Evolutionary conservation across 257 asterid species (phyloP).

Genomic region (Coffea eugenioides): DNA sequence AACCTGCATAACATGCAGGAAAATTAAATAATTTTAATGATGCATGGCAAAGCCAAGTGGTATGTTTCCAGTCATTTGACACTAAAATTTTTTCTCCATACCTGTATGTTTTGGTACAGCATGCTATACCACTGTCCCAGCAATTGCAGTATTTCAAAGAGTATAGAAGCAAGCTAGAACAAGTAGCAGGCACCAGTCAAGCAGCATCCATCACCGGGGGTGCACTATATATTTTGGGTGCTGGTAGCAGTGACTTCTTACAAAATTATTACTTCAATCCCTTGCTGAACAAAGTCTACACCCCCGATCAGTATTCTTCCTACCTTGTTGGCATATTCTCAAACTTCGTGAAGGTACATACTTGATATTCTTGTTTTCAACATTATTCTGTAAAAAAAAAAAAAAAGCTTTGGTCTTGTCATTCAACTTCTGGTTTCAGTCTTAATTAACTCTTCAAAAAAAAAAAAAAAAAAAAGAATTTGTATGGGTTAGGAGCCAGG

Average conservation of each 20-base stretch:
- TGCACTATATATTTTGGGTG: conserved; percentile 59
- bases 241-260: conserved; percentile 81
- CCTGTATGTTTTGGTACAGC: conserved; percentile 41
- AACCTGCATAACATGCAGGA: not conserved
- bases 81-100: too few relatives aligned
- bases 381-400: too few relatives aligned
- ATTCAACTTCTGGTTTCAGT: too few relatives aligned
- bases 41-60: not conserved
- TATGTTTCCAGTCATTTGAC: not conserved
- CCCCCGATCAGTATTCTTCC: conserved; percentile 77
- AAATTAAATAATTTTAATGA: too few relatives aligned
- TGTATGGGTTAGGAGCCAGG: conserved; percentile 83
- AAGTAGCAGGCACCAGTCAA: conserved; percentile 53
- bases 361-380: too few relatives aligned
- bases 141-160: conserved; percentile 73
- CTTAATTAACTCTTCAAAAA: too few relatives aligned
- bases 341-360: conserved; percentile 53
- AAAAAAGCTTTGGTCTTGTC: too few relatives aligned
- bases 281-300: conserved; percentile 54
- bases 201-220: conserved; percentile 53
- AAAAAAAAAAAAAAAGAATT: conserved; percentile 28
- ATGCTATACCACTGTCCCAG: conserved; percentile 69
- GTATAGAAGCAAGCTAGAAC: conserved; percentile 65
- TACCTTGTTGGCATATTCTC: conserved; percentile 61
- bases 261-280: conserved; percentile 92